Conservation (phyloP, 208 protist species). For the Histomonas meleagridis region DNA sequence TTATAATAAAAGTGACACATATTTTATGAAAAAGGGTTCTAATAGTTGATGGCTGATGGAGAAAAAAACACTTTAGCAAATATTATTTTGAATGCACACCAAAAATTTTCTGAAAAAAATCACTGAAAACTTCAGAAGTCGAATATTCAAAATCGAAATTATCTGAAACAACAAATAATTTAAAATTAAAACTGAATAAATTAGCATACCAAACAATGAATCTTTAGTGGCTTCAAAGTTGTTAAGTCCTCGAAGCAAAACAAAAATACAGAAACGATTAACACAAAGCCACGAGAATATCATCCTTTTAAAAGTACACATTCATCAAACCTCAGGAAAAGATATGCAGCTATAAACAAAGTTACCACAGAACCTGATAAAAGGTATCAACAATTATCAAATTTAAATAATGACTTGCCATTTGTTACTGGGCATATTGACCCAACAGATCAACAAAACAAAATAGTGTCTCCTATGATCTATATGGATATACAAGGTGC, state of each 20-base stretch:
- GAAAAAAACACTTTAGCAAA: too few relatives aligned
- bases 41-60: too few relatives aligned
- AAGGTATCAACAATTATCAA: neutral
- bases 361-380: neutral
- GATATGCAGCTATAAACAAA: neutral
- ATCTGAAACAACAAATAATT: neutral
- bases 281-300: neutral
- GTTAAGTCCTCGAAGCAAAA: neutral
- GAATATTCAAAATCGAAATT: neutral
- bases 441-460: neutral
- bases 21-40: too few relatives aligned
- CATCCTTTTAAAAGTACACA: neutral
- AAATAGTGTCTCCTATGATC: neutral
- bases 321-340: neutral
- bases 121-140: neutral
- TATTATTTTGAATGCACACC: neutral
- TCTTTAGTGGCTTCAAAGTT: neutral
- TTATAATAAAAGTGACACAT: too few relatives aligned
- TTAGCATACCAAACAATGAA: neutral
- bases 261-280: neutral
- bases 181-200: neutral
- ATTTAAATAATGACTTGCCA: neutral
- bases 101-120: neutral
- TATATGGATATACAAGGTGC: neutral
- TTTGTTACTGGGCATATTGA: neutral